phyloP scores from a whole-genome alignment of 129 eudicot genomes.

The carrot (Daucus carota) region DNA sequence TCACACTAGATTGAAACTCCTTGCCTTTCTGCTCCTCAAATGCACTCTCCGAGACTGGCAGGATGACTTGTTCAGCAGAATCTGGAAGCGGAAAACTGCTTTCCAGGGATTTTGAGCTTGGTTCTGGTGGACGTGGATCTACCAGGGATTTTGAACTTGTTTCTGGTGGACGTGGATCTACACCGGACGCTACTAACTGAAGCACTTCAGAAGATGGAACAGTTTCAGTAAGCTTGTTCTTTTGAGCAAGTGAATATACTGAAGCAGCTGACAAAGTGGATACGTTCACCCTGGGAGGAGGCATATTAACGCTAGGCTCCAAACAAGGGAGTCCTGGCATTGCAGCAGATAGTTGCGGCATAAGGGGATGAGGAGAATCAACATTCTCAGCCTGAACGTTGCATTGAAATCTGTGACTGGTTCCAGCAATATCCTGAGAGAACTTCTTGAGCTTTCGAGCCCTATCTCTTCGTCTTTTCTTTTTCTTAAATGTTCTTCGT shows the following conservation, averaged over 20 bases:
- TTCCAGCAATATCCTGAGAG: conserved; percentile 28
- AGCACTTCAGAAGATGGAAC: conserved; percentile 37
- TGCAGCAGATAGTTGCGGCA: conserved; percentile 6
- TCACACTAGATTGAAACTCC: conserved; percentile 4
- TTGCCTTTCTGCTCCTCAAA: conserved; percentile 11
- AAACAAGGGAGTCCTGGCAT: conserved; percentile 20
- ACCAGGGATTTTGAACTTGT: conserved; percentile 10
- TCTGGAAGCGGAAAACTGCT: neutral
- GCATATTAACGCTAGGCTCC: conserved; percentile 35
- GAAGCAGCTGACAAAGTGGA: conserved; percentile 23
- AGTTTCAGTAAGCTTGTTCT: conserved; percentile 8
- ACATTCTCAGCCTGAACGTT: conserved; percentile 21
- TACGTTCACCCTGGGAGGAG: conserved; percentile 17
- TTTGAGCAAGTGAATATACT: conserved; percentile 6
- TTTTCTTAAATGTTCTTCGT: conserved; percentile 41
- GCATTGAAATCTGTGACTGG: conserved; percentile 18
- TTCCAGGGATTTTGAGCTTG: conserved; percentile 11
- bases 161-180: conserved; percentile 17
- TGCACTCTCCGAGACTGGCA: neutral
- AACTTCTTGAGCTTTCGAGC: conserved; percentile 4
- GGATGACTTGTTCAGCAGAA: conserved; percentile 9
- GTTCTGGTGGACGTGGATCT: conserved; percentile 17
- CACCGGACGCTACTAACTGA: conserved; percentile 22
- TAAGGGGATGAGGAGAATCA: conserved; percentile 15
- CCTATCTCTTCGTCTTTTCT: conserved; percentile 33